Base-by-base conservation (phyloP, 306 rosid genomes). In the Herpetospermum pedunculosum region DNA sequence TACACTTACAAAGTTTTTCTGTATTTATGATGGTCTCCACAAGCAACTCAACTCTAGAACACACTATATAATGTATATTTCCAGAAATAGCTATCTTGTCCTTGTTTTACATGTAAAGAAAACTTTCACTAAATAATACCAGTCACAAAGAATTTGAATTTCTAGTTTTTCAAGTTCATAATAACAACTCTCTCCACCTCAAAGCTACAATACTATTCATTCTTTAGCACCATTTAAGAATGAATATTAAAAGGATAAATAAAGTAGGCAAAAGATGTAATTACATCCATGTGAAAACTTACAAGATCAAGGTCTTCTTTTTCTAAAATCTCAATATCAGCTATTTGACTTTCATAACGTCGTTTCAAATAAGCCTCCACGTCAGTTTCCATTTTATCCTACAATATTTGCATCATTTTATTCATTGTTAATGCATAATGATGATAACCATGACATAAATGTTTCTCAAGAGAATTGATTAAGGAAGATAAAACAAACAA, bases 241-340 rank as follows among this genome's bases (percentile, higher is more conserved):
- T 65, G 32, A 35, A 40, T 11, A 64, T 19, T 37, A 63, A 63
- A 35, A 19, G 48, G 16, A 40, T 37, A 35, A 10, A 11, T 5
- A 64, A 19, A 38, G 71, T 46, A 5, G 34, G 74, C 6, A 47
- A 70, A 47, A 59, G 25, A 70, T 26, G 77, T 23, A 75, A 70
- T 30, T 15, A 34, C 7, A 59, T 57, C 72, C 47, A 83, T 5
- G 70, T 68, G 62, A 58, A 32, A 74, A 81, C 97, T 89, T 85
- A 94, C 98, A 72, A 94, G 98, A 82, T 89, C 96, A 85, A 91
- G 96, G 78, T 94, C 97, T 83, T 91, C 98, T 76, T 89, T 94
- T 77, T 81, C 91, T 60, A 89, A 58, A 57, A 91, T 87, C 79
- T 93, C 88, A 78, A 93, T 77, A 79, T 93, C 87, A 70, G 91